Conservation (phyloP, 1,284 basidiomycete species). For the Cystobasidium pallidum region DNA sequence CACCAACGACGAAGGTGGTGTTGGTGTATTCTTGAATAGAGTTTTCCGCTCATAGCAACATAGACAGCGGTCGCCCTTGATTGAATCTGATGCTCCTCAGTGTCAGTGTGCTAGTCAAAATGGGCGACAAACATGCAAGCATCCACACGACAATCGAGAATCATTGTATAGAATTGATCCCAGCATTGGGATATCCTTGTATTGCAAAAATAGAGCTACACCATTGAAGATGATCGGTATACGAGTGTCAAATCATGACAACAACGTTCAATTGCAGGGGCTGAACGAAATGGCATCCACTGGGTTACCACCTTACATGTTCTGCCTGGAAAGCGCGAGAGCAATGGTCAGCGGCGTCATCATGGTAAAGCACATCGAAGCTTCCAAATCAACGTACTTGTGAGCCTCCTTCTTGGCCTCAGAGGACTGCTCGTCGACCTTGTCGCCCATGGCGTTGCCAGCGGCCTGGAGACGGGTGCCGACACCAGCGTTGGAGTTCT, state of each 20-base stretch:
- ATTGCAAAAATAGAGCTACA: background rate
- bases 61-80: no score
- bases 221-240: background rate
- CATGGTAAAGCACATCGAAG: no score
- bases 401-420: slow-evolving; percentile 26
- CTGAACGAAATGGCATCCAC: background rate
- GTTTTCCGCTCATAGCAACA: slow-evolving; percentile 36
- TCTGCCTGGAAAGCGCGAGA: background rate
- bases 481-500: slow-evolving; percentile 49
- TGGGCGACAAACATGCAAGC: no score
- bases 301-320: background rate
- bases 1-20: slow-evolving; percentile 45
- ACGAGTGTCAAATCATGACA: background rate
- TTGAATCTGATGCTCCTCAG: no score
- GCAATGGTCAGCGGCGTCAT: background rate
- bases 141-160: no score
- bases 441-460: slow-evolving; percentile 47
- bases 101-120: no score
- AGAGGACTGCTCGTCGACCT: slow-evolving; percentile 27
- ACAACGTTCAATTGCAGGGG: background rate
- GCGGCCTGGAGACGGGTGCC: slow-evolving; percentile 47
- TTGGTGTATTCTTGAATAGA: slow-evolving; percentile 42
- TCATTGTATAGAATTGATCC: no score
- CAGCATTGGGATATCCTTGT: background rate
- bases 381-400: background rate